Conservation (phyloP, 768 basidiomycete species). For the Chalciporus piperatus region DNA sequence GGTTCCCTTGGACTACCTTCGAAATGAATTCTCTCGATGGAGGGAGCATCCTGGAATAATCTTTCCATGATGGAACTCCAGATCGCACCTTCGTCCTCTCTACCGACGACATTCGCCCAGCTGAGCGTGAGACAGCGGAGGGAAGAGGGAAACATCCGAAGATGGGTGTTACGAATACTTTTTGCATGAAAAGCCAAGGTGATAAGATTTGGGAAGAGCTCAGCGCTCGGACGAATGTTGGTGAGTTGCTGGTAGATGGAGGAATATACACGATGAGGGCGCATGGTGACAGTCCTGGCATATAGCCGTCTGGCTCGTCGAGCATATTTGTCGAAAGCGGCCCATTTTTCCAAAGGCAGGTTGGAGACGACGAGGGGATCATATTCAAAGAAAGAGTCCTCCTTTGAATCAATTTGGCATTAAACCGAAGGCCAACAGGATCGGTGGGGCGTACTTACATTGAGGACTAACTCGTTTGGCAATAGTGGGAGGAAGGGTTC, state of each 20-base stretch:
- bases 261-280: constrained; percentile 23
- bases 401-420: constrained; percentile 10
- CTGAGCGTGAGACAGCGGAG: constrained; percentile 20
- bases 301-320: constrained; percentile 20
- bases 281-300: constrained; percentile 27
- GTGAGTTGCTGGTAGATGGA: constrained; percentile 25
- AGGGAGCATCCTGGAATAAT: constrained; percentile 18
- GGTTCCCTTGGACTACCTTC: constrained; percentile 25
- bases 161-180: constrained; percentile 1
- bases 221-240: constrained; percentile 20
- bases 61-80: constrained; percentile 22
- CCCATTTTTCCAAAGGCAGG: constrained; percentile 16
- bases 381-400: constrained; percentile 18
- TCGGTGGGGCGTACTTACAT: constrained; percentile 11
- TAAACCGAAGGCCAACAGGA: constrained; percentile 3
- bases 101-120: constrained; percentile 16
- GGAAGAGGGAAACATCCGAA: constrained; percentile 22
- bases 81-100: constrained; percentile 13
- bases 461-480: constrained; percentile 18
- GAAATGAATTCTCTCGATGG: constrained; percentile 21
- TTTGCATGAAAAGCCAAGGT: constrained; percentile 18
- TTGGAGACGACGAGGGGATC: constrained; percentile 1
- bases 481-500: constrained; percentile 24
- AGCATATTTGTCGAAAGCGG: constrained; percentile 22
- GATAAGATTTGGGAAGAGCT: constrained; percentile 23